These are phyloP conservation scores for Coemansia sp. DNA, from an alignment of 192 early-diverging fungal genomes.

Conservation along the genomic window DNA sequence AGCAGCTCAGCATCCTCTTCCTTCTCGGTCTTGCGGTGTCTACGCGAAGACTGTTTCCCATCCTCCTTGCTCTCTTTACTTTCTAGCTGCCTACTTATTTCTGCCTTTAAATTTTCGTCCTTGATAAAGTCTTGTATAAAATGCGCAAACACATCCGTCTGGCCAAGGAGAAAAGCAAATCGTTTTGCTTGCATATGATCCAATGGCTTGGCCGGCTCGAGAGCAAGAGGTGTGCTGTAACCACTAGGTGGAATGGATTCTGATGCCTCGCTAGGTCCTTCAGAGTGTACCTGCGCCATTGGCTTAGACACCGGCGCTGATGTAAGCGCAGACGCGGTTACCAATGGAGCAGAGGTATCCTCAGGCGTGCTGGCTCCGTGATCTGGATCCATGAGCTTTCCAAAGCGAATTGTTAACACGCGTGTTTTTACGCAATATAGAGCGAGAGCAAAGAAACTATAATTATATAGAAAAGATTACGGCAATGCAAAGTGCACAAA, in stretches of 20 bases:
- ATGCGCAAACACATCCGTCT: conserved; percentile 73
- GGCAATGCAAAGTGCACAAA: background rate
- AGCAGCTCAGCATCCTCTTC: conserved; percentile 96
- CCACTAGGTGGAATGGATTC: conserved; percentile 51
- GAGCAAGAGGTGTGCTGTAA: conserved; percentile 39
- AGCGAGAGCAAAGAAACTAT: too few species aligned
- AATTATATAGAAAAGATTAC: background rate
- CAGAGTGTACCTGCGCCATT: background rate
- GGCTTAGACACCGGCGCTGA: background rate
- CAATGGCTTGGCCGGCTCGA: conserved; percentile 40
- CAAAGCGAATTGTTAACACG: conserved; percentile 1
- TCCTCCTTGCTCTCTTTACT: conserved; percentile 36
- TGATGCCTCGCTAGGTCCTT: conserved; percentile 22
- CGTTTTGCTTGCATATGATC: conserved; percentile 52
- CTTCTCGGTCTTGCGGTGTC: conserved; percentile 93
- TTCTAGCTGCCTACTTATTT: conserved; percentile 44
- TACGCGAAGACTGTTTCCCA: conserved; percentile 56
- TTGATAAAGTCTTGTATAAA: conserved; percentile 63
- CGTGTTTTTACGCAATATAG: too few species aligned
- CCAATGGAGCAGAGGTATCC: too few species aligned
- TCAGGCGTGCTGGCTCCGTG: too few species aligned
- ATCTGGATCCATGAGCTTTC: too few species aligned
- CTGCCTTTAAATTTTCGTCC: conserved; percentile 56
- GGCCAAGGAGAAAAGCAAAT: conserved; percentile 56
- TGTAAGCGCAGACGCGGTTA: too few species aligned